Conservation (phyloP, 352 stramenopile genomes). For the Blastocystis sp. region DNA sequence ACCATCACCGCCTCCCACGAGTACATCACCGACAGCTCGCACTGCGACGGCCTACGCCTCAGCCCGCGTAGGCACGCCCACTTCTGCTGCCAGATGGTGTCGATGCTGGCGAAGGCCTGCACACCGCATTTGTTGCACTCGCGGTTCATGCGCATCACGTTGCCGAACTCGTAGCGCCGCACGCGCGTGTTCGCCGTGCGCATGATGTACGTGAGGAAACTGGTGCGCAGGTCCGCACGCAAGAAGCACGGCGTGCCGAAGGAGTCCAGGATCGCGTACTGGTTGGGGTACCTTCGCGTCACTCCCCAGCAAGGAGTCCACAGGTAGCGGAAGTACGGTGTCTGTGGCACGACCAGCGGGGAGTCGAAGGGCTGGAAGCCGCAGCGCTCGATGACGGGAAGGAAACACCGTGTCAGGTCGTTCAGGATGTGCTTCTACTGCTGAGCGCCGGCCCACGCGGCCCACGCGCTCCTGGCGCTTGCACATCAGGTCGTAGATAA, state of each 20-base stretch:
- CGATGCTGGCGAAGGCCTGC: not conserved
- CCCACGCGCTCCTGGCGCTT: not conserved
- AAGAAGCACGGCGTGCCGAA: conserved; percentile 24
- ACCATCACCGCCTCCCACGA: conserved; percentile 21
- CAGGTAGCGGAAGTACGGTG: conserved; percentile 36
- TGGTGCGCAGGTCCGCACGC: conserved; percentile 4
- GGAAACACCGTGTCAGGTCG: not conserved
- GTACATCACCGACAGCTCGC: not conserved
- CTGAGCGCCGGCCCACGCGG: not conserved
- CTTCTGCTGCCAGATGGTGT: conserved; percentile 11
- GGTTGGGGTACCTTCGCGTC: conserved; percentile 6
- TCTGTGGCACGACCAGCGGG: not conserved
- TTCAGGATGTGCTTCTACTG: not conserved
- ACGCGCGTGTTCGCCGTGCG: not conserved
- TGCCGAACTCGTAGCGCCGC: conserved; percentile 31
- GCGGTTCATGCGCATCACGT: not conserved
- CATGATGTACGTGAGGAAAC: conserved; percentile 7
- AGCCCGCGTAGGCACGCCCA: not conserved
- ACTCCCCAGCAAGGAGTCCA: not conserved
- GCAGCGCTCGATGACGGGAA: not conserved
- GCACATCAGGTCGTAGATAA: conserved; percentile 18
- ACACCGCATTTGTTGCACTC: not conserved
- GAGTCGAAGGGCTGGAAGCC: conserved; percentile 21
- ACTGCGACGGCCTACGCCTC: not conserved
- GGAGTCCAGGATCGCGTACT: not conserved